phyloP scores from a whole-genome alignment of 192 early-diverging fungal genomes.

The Coemansia sp. region DNA sequence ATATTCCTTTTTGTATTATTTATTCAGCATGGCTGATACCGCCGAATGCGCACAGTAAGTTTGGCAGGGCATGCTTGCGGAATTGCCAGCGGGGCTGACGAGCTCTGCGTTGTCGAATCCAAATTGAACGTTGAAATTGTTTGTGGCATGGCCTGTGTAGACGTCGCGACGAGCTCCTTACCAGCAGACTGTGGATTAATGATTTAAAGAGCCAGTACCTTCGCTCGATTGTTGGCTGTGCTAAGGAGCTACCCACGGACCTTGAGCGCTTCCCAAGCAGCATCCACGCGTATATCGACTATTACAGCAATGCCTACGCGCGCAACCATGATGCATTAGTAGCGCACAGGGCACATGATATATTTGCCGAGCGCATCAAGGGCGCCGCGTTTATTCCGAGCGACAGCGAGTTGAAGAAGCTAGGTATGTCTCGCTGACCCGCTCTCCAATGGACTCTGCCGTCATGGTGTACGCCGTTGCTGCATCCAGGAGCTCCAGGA shows the following conservation, averaged over 20 bases:
- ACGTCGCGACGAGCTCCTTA: conserved; percentile 39
- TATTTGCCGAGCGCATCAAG: conserved; percentile 34
- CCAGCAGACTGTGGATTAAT: conserved; percentile 41
- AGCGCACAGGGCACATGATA: conserved; percentile 36
- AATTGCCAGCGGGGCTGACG: not conserved
- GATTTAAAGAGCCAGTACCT: conserved; percentile 43
- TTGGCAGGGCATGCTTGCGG: not conserved
- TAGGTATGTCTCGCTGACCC: conserved; percentile 6
- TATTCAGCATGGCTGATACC: conserved; percentile 18
- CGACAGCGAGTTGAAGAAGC: conserved; percentile 37
- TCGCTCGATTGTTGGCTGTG: conserved; percentile 18
- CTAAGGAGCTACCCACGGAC: conserved; percentile 35
- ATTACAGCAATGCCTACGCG: conserved; percentile 33
- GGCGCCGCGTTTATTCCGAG: conserved; percentile 44
- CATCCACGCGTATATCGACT: conserved; percentile 34
- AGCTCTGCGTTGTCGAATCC: too few species aligned
- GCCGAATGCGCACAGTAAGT: conserved; percentile 45
- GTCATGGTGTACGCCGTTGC: too few species aligned
- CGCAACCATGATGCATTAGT: conserved; percentile 32
- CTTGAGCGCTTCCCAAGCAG: conserved; percentile 27
- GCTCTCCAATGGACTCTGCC: not conserved
- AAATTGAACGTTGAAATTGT: too few species aligned
- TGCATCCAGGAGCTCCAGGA: too few species aligned
- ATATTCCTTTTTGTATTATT: not conserved
- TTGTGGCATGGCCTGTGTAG: too few species aligned